These are phyloP conservation scores for Pugionium dolabratum DNA, from an alignment of 345 rosid genomes.

Conservation along the genomic window DNA sequence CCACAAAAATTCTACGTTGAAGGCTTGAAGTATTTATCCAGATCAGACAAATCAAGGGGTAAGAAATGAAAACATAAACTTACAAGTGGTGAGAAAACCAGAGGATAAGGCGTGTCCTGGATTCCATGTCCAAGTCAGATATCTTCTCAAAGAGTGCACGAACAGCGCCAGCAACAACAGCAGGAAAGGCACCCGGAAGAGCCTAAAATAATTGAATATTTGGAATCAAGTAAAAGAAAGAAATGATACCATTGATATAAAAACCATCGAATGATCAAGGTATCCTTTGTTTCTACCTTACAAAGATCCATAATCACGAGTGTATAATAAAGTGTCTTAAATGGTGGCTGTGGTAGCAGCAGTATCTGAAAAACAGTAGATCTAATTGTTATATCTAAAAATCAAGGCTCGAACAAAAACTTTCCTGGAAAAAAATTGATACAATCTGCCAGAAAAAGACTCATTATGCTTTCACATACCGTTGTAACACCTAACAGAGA, in stretches of 20 bases:
- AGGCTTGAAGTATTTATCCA: background rate
- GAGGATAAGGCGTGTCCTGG: conserved; percentile 84
- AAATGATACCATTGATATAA: conserved; percentile 11
- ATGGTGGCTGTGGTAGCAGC: conserved; percentile 87
- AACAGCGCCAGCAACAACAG: conserved; percentile 98
- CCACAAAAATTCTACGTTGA: background rate
- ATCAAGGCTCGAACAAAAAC: background rate
- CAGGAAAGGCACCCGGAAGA: conserved; percentile 99
- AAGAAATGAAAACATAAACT: conserved; percentile 39
- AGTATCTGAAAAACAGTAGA: conserved; percentile 67
- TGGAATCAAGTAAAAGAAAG: conserved; percentile 36
- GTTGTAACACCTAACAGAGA: background rate
- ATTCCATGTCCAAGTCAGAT: conserved; percentile 92
- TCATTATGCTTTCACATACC: conserved; percentile 10
- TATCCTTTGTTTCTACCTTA: conserved; percentile 57
- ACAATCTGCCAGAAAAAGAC: conserved; percentile 1
- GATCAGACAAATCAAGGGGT: conserved; percentile 2
- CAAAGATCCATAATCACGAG: conserved; percentile 97
- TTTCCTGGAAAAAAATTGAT: background rate
- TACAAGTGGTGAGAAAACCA: conserved; percentile 99
- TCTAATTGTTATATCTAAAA: conserved; percentile 24
- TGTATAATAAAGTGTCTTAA: conserved; percentile 89
- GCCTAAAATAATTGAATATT: conserved; percentile 57
- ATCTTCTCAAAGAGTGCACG: conserved; percentile 96
- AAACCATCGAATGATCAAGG: conserved; percentile 5